Conservation (phyloP, 2,329 filamentous ascomycete genomes). For the Alternaria rosae region DNA sequence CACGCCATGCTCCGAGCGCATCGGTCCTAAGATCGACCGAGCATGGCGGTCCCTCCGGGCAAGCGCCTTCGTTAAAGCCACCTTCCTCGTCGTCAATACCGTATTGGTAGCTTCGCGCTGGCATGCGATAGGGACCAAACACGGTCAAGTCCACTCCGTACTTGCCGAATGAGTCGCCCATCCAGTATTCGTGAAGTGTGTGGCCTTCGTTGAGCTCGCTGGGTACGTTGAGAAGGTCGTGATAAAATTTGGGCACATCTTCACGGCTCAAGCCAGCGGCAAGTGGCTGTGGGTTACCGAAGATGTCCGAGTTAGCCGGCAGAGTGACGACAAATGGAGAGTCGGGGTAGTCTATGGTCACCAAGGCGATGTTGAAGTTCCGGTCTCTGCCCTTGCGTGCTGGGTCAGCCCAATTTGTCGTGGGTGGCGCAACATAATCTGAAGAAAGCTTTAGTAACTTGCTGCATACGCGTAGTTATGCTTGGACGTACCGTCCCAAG, state of each 20-base stretch:
- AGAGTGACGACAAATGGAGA: constrained; percentile 59
- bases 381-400: constrained; percentile 54
- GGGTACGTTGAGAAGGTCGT: constrained; percentile 60
- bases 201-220: constrained; percentile 60
- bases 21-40: constrained; percentile 59
- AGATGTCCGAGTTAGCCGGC: constrained; percentile 57
- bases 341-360: constrained; percentile 62
- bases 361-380: constrained; percentile 65
- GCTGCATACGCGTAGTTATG: constrained; percentile 60
- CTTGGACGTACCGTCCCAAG: constrained; percentile 28
- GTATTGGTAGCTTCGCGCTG: constrained; percentile 58
- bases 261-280: constrained; percentile 54
- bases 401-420: constrained; percentile 59
- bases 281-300: constrained; percentile 58
- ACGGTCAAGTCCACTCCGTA: constrained; percentile 63
- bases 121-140: constrained; percentile 62
- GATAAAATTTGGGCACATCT: constrained; percentile 60
- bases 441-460: constrained; percentile 22
- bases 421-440: constrained; percentile 57
- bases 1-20: constrained; percentile 59
- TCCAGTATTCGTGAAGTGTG: constrained; percentile 66
- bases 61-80: constrained; percentile 59
- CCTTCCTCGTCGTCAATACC: constrained; percentile 55
- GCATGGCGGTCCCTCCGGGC: constrained; percentile 56
- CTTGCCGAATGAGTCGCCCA: constrained; percentile 62